Base-by-base conservation (phyloP, 805 yeast species). In the Candida ficus region DNA sequence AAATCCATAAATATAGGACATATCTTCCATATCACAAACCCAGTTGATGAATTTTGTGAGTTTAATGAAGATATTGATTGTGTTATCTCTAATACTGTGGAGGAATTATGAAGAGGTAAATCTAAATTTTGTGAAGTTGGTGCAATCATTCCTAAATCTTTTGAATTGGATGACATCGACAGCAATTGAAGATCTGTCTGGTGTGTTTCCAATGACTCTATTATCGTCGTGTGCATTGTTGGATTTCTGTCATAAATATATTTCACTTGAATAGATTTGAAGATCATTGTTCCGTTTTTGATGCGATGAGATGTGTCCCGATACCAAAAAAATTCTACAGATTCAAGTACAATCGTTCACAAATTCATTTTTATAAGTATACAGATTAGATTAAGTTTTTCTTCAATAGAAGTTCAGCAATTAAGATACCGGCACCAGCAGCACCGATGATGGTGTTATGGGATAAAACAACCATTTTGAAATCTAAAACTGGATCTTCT, bases 381-480 rank as follows among this genome's bases (percentile, higher is more conserved):
- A 10, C 4, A 29, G 19, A 17, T 62, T 74, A 89, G 48, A 91
- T 73, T 50, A 87, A 64, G 45, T 77, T 73, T 68, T 83, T 89
- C 45, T 90, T 90, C 45, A 76, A 65, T 54, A 93, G 73, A 41
- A 89, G 72, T 70, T 93, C 99, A 39, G 95, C 99, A 61, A 93
- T 93, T 64, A 93, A 78, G 46, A 93, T 74, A 64, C 99, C 99
- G 8, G 97, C 84, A 62, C 99, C 99, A 20, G 99, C 99, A 58
- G 99, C 99, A 59, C 99, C 99, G 52, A 93, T 87, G 56, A 93
- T 76, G 41, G 99, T 93, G 74, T 93, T 93, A 66, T 93, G 99
- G 21, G 97, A 90, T 50, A 93, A 71, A n/a, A 89, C 93, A 41
- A 93, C 96, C 90, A 93, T 91, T 70, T 93, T 93, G 71, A 76